These are phyloP conservation scores for Diplocarpon rosae DNA, from an alignment of 2,329 filamentous ascomycete species.

Conservation along the genomic window DNA sequence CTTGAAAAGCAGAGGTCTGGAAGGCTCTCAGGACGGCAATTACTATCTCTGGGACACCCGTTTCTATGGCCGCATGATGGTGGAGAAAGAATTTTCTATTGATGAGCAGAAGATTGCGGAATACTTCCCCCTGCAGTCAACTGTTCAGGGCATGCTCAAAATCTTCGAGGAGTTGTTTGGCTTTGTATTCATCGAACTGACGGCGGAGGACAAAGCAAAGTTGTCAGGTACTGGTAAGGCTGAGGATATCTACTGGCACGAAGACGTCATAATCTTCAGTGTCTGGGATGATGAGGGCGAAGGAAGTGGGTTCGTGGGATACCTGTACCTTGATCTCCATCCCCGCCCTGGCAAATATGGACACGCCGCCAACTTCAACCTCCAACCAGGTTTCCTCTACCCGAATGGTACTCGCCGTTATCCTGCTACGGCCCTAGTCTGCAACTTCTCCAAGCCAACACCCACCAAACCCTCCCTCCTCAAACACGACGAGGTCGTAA, in stretches of 20 bases:
- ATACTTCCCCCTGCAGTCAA: conserved; percentile 69
- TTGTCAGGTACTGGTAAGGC: conserved; percentile 24
- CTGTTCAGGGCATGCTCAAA: conserved; percentile 65
- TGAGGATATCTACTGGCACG: conserved; percentile 58
- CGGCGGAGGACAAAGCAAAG: conserved; percentile 46
- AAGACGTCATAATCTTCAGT: conserved; percentile 71
- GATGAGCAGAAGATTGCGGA: conserved; percentile 72
- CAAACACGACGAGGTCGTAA: conserved; percentile 75
- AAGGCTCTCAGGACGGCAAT: conserved; percentile 46
- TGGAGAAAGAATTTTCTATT: conserved; percentile 69
- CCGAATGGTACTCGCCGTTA: conserved; percentile 61
- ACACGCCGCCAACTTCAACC: conserved; percentile 75
- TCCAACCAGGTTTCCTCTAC: conserved; percentile 60
- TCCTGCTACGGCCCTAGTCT: conserved; percentile 69
- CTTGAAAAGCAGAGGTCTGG: conserved; percentile 44
- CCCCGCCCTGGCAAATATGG: conserved; percentile 74
- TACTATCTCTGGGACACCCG: conserved; percentile 79
- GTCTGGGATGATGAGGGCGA: conserved; percentile 70
- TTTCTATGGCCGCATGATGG: conserved; percentile 70
- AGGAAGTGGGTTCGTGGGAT: conserved; percentile 65
- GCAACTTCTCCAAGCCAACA: conserved; percentile 77
- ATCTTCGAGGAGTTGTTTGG: conserved; percentile 80
- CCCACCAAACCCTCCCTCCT: conserved; percentile 65
- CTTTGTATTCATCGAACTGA: conserved; percentile 64
- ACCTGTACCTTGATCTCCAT: conserved; percentile 73